phyloP scores from a whole-genome alignment of 169 alveolate genomes.

The Babesia gibsoni region DNA sequence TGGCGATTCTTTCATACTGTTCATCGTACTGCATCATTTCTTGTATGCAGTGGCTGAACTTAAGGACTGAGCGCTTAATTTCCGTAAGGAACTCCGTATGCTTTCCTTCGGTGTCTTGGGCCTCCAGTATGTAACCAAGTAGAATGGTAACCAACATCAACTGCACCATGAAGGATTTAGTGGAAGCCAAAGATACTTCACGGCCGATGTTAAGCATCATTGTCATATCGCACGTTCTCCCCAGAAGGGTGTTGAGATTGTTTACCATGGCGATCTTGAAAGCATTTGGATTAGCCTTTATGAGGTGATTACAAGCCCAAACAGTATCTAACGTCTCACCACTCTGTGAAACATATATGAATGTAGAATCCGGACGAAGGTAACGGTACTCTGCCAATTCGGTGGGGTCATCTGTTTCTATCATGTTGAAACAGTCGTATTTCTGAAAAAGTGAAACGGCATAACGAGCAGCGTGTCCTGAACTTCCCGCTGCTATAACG shows the following conservation, averaged over 20 bases:
- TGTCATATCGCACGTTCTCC: conserved; percentile 83
- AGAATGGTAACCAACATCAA: conserved; percentile 18
- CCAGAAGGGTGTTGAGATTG: conserved; percentile 84
- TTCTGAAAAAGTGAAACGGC: conserved; percentile 85
- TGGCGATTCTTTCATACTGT: conserved; percentile 22
- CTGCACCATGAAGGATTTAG: conserved; percentile 94
- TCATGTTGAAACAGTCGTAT: conserved; percentile 46
- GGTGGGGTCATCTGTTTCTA: conserved; percentile 85
- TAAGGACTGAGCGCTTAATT: conserved; percentile 70
- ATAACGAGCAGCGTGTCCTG: conserved; percentile 85
- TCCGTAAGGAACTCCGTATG: conserved; percentile 63
- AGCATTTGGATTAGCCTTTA: conserved; percentile 46
- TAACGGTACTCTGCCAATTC: conserved; percentile 78
- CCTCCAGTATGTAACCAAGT: conserved; percentile 27
- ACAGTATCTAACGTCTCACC: conserved; percentile 95
- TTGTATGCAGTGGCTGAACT: conserved; percentile 57
- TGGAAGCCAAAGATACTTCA: conserved; percentile 96
- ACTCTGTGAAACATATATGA: conserved; percentile 84
- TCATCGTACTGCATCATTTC: conserved; percentile 1
- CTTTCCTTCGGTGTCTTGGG: conserved; percentile 24
- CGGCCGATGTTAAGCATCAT: conserved; percentile 94
- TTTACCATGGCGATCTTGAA: conserved; percentile 84
- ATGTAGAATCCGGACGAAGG: conserved; percentile 84
- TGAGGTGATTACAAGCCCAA: conserved; percentile 29
- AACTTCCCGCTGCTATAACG: conserved; percentile 92